phyloP scores from a whole-genome alignment of 441 rosid genomes.

The Erysimum cheiri region DNA sequence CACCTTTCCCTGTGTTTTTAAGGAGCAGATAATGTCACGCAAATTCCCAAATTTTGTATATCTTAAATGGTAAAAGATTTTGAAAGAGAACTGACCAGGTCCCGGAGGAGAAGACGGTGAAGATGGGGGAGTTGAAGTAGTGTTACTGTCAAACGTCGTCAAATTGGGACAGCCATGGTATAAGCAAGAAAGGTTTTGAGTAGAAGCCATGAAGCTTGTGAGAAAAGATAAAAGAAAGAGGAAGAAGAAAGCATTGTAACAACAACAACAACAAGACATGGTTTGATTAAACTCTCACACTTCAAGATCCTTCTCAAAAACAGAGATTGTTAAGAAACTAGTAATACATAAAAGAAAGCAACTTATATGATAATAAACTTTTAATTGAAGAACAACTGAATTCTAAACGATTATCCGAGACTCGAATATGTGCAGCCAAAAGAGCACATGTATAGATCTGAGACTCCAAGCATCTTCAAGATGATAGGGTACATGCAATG shows the following conservation, averaged over 20 bases:
- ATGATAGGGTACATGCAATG: neutral
- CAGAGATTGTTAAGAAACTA: too few species aligned
- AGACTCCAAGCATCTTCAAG: neutral
- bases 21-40: neutral
- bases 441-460: neutral
- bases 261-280: neutral
- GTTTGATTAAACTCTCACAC: neutral
- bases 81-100: neutral
- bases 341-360: too few species aligned
- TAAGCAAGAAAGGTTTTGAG: neutral
- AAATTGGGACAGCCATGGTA: neutral
- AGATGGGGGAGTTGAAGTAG: neutral
- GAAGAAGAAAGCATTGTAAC: neutral
- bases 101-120: neutral
- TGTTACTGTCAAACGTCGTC: neutral
- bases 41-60: neutral
- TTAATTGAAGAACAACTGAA: too few species aligned
- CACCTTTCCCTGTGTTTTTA: neutral
- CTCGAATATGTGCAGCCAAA: too few species aligned
- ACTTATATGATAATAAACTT: too few species aligned
- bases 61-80: neutral
- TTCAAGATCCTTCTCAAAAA: neutral
- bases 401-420: too few species aligned
- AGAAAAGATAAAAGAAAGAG: neutral
- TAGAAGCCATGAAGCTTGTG: slow-evolving; percentile 12